Evolutionary conservation across 768 basidiomycete species (phyloP).

Genomic region (Asterophora lycoperdoides): DNA sequence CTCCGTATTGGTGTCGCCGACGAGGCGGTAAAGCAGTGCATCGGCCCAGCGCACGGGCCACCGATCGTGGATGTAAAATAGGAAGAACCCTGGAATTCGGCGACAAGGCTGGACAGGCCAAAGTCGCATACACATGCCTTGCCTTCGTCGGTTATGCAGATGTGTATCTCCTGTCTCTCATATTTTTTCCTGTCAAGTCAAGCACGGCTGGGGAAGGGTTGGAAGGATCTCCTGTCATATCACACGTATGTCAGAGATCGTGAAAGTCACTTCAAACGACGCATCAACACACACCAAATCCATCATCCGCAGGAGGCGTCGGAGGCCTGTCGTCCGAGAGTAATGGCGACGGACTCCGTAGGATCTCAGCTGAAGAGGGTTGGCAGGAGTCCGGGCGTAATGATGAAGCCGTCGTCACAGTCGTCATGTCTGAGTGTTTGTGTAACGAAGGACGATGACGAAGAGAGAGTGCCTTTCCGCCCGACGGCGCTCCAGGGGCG

Average conservation of each 20-base stretch:
- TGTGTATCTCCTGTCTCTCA: slow-evolving; percentile 28
- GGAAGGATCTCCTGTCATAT: neutral
- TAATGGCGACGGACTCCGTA: too few relatives aligned
- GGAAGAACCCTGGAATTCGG: slow-evolving; percentile 28
- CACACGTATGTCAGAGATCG: neutral
- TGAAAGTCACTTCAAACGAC: too few relatives aligned
- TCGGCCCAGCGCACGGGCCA: slow-evolving; percentile 47
- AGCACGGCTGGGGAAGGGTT: slow-evolving; percentile 14
- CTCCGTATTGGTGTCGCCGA: too few relatives aligned
- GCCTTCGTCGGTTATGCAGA: slow-evolving; percentile 36
- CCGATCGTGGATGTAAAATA: slow-evolving; percentile 34
- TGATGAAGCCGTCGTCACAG: too few relatives aligned
- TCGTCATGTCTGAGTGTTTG: too few relatives aligned
- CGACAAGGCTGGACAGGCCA: slow-evolving; percentile 39
- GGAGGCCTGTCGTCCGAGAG: slow-evolving; percentile 5
- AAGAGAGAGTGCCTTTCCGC: too few relatives aligned
- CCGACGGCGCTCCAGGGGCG: too few relatives aligned
- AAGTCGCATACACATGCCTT: slow-evolving; percentile 44
- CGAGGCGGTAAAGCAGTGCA: slow-evolving; percentile 32
- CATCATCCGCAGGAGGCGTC: slow-evolving; percentile 10
- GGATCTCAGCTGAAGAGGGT: too few relatives aligned
- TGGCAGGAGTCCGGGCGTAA: too few relatives aligned
- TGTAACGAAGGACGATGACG: too few relatives aligned
- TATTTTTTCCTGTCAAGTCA: slow-evolving; percentile 31
- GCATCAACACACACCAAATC: slow-evolving; percentile 5